Evolutionary conservation across 257 asterid species (phyloP).

Genomic region (Ophiorrhiza pumila): DNA sequence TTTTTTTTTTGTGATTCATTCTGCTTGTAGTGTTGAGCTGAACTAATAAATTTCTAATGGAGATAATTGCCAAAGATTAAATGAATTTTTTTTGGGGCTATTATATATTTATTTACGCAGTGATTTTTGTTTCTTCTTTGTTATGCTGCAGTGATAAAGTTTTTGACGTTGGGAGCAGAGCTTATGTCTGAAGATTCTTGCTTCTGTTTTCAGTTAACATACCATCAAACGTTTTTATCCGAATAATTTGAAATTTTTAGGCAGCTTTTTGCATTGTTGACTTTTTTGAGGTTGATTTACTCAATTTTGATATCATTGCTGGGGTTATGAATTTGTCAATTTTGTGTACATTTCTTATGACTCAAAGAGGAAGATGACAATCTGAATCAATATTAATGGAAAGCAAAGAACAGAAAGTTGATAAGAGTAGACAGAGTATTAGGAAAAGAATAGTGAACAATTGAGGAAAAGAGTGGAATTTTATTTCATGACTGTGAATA

Average conservation of each 20-base stretch:
- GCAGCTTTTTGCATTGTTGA: background rate
- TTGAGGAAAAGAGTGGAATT: too few species aligned
- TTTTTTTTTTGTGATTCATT: background rate
- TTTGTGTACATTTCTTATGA: background rate
- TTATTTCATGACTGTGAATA: too few species aligned
- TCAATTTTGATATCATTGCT: background rate
- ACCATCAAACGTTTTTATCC: background rate
- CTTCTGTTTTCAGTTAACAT: background rate
- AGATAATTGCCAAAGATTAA: background rate
- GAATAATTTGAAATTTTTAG: background rate
- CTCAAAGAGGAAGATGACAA: too few species aligned
- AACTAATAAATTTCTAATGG: background rate
- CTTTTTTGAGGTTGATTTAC: background rate
- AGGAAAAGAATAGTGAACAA: too few species aligned
- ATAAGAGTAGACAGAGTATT: too few species aligned
- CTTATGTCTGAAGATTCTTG: too few species aligned
- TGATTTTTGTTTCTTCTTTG: background rate
- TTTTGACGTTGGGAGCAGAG: too few species aligned
- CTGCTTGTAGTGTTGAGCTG: background rate
- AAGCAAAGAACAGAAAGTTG: too few species aligned
- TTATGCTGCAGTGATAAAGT: too few species aligned
- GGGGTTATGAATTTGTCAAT: background rate
- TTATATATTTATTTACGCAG: background rate
- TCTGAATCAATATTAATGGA: too few species aligned
- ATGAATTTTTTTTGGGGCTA: too few species aligned